phyloP scores from a whole-genome alignment of 306 rosid species.

The Sindora glabra region DNA sequence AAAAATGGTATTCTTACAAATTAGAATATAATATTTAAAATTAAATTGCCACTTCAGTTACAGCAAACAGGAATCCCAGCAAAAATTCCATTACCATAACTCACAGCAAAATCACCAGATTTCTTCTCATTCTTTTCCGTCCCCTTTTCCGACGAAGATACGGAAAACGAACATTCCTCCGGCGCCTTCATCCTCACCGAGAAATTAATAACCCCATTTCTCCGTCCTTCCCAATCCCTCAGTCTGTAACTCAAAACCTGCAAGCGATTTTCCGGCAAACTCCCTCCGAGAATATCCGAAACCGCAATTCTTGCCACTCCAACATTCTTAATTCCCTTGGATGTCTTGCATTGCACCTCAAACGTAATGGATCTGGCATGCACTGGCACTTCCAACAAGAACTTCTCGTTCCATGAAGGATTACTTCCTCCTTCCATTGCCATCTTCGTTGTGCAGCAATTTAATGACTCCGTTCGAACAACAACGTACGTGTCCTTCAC shows the following conservation, averaged over 20 bases:
- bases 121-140: no score
- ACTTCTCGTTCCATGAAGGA: no score
- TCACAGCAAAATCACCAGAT: no score
- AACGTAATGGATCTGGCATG: constrained; percentile 25
- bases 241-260: constrained; percentile 45
- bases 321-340: constrained; percentile 7
- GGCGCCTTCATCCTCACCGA: constrained; percentile 29
- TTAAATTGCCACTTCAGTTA: no score
- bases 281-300: constrained; percentile 23
- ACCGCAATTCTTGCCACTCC: constrained; percentile 35
- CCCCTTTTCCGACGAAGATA: background rate
- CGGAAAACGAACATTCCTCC: background rate
- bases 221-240: constrained; percentile 37
- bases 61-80: background rate
- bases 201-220: constrained; percentile 49
- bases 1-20: no score
- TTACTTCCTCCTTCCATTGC: no score
- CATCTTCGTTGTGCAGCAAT: no score
- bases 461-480: no score
- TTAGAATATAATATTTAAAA: no score
- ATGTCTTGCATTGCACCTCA: constrained; percentile 39
- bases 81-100: background rate
- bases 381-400: constrained; percentile 30
- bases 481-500: no score
- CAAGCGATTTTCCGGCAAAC: constrained; percentile 17